phyloP scores from a whole-genome alignment of 495 filamentous ascomycete species.

The Talaromyces stipitatus region DNA sequence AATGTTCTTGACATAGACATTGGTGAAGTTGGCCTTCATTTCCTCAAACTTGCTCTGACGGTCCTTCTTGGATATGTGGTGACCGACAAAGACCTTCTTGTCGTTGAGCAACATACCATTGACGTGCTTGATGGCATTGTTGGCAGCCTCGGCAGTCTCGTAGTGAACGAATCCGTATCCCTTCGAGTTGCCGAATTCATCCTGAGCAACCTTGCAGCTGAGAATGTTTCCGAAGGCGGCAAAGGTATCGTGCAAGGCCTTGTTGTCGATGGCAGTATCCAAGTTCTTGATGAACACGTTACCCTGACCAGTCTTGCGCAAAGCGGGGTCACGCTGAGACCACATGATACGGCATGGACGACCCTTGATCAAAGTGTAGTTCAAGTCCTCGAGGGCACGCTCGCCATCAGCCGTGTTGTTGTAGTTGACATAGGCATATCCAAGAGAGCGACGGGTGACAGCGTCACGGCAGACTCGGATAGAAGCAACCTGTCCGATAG shows the following conservation, averaged over 20 bases:
- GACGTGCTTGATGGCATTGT: slow-evolving; percentile 97
- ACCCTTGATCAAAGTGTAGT: slow-evolving; percentile 99
- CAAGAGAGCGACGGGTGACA: slow-evolving; percentile 95
- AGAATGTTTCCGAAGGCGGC: slow-evolving; percentile 98
- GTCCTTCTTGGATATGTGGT: slow-evolving; percentile 99
- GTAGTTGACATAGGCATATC: slow-evolving; percentile 99
- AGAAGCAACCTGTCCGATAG: slow-evolving; percentile 96
- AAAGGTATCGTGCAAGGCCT: slow-evolving; percentile 99
- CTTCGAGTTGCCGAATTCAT: slow-evolving; percentile 92
- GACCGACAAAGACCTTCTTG: slow-evolving; percentile 99
- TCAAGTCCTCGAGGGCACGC: slow-evolving; percentile 96
- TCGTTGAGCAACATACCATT: slow-evolving; percentile 99
- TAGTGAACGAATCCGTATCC: slow-evolving; percentile 99
- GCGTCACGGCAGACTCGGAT: slow-evolving; percentile 99
- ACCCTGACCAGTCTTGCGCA: slow-evolving; percentile 98
- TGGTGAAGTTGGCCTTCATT: slow-evolving; percentile 99
- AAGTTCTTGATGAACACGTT: slow-evolving; percentile 99
- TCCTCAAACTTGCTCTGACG: slow-evolving; percentile 99
- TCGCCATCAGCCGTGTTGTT: slow-evolving; percentile 95
- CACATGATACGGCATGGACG: slow-evolving; percentile 99
- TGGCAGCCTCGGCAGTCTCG: slow-evolving; percentile 96
- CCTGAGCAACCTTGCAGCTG: slow-evolving; percentile 98
- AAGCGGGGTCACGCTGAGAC: slow-evolving; percentile 98
- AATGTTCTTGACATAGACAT: slow-evolving; percentile 99
- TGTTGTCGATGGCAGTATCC: slow-evolving; percentile 98